phyloP scores from a whole-genome alignment of 805 yeast genomes.

The Yarrowia sp. region DNA sequence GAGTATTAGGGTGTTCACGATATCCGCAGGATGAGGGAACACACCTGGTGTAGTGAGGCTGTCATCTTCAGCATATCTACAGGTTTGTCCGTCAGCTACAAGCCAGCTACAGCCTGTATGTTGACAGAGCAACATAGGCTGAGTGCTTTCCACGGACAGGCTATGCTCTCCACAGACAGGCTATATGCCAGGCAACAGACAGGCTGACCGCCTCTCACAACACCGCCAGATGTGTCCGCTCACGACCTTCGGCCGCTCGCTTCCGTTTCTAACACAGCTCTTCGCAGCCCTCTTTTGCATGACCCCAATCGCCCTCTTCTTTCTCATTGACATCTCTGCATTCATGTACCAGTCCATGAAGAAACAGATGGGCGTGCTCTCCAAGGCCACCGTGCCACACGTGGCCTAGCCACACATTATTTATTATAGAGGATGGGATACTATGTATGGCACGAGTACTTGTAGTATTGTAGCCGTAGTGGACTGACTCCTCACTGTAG shows the following conservation, averaged over 20 bases:
- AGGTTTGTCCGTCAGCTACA: no score
- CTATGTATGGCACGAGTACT: no score
- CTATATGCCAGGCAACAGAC: no score
- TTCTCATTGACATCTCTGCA: slow-evolving; percentile 33
- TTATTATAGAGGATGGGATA: slow-evolving; percentile 7
- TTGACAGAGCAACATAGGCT: no score
- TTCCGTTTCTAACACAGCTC: slow-evolving; percentile 31
- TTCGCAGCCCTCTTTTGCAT: slow-evolving; percentile 35
- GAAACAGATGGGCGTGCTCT: slow-evolving; percentile 30
- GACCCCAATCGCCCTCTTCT: slow-evolving; percentile 33
- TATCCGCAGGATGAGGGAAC: not conserved
- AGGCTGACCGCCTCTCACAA: no score
- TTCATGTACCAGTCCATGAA: slow-evolving; percentile 39
- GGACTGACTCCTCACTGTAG: not conserved
- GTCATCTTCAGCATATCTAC: no score
- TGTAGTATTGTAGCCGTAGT: no score
- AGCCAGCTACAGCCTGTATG: no score
- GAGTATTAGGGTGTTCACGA: not conserved
- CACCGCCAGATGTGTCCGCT: no score
- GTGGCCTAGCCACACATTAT: slow-evolving; percentile 9
- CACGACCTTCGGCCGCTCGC: not conserved
- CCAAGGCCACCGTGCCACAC: slow-evolving; percentile 34
- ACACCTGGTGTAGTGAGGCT: no score
- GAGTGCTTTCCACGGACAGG: no score
- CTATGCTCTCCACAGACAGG: no score